Evolutionary conservation across 495 filamentous ascomycete genomes (phyloP).

Genomic region (Bacidia gigantensis): DNA sequence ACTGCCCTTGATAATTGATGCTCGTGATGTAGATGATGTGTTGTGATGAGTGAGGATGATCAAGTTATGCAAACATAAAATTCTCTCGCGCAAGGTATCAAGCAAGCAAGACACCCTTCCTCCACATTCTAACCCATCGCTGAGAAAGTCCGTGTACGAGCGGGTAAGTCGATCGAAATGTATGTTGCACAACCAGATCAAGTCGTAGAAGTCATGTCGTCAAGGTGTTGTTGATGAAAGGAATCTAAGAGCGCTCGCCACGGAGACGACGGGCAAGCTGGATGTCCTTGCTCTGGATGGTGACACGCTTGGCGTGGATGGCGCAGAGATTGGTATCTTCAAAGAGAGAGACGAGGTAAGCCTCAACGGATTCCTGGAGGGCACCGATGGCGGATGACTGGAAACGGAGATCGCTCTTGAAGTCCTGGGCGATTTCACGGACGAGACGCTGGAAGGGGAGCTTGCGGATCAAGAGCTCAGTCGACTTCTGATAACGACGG

Average conservation of each 20-base stretch:
- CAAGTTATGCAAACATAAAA: slow-evolving; percentile 10
- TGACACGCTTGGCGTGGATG: slow-evolving; percentile 99
- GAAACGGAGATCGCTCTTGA: slow-evolving; percentile 99
- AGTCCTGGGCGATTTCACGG: slow-evolving; percentile 99
- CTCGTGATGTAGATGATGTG: not conserved
- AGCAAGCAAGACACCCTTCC: slow-evolving; percentile 5
- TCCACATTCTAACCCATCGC: slow-evolving; percentile 9
- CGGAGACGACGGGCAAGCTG: slow-evolving; percentile 93
- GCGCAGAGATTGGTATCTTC: slow-evolving; percentile 99
- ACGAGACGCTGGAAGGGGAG: slow-evolving; percentile 99
- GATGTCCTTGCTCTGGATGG: slow-evolving; percentile 92
- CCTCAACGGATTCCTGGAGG: slow-evolving; percentile 99
- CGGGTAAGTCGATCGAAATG: slow-evolving; percentile 16
- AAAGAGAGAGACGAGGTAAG: slow-evolving; percentile 99
- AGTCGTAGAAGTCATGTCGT: not conserved
- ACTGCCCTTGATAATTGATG: slow-evolving; percentile 6
- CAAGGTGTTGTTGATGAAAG: slow-evolving; percentile 1
- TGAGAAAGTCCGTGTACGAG: slow-evolving; percentile 11
- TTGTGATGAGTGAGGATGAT: not conserved
- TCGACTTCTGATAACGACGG: slow-evolving; percentile 99
- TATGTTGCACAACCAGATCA: not conserved
- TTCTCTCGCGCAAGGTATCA: slow-evolving; percentile 17
- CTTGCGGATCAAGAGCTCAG: slow-evolving; percentile 99
- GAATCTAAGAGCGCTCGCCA: slow-evolving; percentile 71
- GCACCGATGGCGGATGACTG: slow-evolving; percentile 99